phyloP scores from a whole-genome alignment of 2,329 filamentous ascomycete species.

The Hypomyces rosellus region DNA sequence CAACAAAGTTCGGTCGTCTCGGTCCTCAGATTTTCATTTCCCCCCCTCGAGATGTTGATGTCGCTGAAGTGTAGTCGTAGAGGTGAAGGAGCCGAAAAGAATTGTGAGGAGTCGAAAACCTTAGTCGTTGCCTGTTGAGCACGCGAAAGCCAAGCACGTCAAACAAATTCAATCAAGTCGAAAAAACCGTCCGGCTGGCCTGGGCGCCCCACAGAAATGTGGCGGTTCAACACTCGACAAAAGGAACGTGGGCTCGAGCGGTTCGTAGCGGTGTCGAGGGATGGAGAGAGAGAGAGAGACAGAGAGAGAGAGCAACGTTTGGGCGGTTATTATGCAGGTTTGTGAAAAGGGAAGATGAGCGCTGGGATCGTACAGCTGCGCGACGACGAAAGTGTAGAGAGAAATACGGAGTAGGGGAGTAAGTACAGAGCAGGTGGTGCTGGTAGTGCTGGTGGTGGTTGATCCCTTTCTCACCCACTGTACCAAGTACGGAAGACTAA shows the following conservation, averaged over 20 bases:
- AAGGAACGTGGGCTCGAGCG: slow-evolving; percentile 1
- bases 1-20: too few species aligned
- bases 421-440: not conserved
- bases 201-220: not conserved
- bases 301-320: not conserved
- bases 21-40: too few species aligned
- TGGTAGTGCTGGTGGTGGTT: not conserved
- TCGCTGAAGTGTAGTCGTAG: too few species aligned
- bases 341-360: not conserved
- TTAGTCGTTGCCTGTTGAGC: not conserved
- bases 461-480: too few species aligned
- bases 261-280: not conserved
- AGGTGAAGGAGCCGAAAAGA: too few species aligned
- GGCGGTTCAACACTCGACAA: not conserved
- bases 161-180: slow-evolving; percentile 1
- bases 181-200: not conserved
- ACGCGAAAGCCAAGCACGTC: slow-evolving; percentile 2
- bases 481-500: too few species aligned
- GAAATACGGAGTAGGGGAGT: not conserved
- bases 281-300: not conserved
- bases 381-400: not conserved
- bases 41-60: too few species aligned
- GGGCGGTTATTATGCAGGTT: not conserved
- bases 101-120: too few species aligned
- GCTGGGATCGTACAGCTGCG: not conserved